phyloP scores from a whole-genome alignment of 306 rosid genomes.

The Rosa lucieae region DNA sequence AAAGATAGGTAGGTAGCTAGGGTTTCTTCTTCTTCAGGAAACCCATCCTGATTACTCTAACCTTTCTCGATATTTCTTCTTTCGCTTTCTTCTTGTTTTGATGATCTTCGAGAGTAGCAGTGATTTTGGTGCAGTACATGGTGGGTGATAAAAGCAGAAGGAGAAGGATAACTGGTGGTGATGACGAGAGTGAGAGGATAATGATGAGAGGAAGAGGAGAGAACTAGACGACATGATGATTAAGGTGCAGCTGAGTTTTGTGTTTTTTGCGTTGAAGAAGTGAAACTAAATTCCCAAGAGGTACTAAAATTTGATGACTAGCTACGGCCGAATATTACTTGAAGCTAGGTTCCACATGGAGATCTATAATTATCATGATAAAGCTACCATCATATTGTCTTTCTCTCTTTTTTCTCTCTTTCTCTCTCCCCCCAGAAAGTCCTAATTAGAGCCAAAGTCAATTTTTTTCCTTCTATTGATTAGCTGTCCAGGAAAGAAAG shows the following conservation, averaged over 20 bases:
- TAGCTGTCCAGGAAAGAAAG: constrained; percentile 25
- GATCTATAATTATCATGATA: constrained; percentile 13
- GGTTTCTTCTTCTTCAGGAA: constrained; percentile 80
- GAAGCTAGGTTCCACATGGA: constrained; percentile 18
- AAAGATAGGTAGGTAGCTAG: constrained; percentile 29
- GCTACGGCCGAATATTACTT: constrained; percentile 2
- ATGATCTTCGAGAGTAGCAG: constrained; percentile 25
- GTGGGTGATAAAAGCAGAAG: constrained; percentile 37
- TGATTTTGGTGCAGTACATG: constrained; percentile 46
- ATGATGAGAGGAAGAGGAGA: constrained; percentile 58
- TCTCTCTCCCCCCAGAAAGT: constrained; percentile 26
- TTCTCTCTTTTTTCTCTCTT: constrained; percentile 14
- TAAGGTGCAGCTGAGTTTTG: constrained; percentile 25
- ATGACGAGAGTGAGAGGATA: constrained; percentile 61
- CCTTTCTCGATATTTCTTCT: constrained; percentile 32
- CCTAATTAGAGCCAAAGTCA: not conserved
- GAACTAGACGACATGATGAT: constrained; percentile 64
- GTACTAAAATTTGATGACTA: not conserved
- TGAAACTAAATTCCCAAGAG: constrained; percentile 35
- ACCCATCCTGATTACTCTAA: constrained; percentile 33
- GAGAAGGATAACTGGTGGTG: constrained; percentile 25
- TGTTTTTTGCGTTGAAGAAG: constrained; percentile 38
- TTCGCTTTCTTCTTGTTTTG: constrained; percentile 40
- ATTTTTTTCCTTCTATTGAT: not conserved
- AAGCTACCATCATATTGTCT: constrained; percentile 34